Conservation (phyloP, 345 rosid species). For the Brassica incana region DNA sequence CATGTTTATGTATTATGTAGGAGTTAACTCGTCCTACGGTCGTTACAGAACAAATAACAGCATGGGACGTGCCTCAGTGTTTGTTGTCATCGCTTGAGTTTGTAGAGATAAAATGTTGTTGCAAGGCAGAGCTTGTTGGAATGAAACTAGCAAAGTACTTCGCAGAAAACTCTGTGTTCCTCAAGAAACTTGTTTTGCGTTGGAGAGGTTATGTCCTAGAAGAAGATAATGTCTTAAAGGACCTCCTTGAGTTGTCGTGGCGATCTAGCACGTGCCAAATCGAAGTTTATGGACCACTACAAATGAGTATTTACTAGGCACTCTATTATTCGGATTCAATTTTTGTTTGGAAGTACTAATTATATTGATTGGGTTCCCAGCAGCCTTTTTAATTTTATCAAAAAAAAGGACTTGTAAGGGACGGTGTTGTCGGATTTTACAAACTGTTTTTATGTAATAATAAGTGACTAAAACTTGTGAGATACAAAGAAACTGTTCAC, state of each 20-base stretch:
- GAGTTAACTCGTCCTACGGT: neutral
- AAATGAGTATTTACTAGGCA: no score
- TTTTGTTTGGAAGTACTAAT: no score
- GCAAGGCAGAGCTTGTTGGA: neutral
- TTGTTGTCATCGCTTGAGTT: neutral
- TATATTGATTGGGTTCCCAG: no score
- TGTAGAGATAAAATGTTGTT: neutral
- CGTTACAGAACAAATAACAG: neutral
- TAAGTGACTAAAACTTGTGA: neutral
- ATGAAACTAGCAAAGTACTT: neutral
- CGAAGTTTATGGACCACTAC: neutral
- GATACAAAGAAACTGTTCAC: neutral
- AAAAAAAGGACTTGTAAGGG: no score
- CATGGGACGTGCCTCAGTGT: neutral
- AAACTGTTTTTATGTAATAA: neutral
- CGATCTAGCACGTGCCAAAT: neutral
- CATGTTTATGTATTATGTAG: neutral
- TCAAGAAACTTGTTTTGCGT: neutral
- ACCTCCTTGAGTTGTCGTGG: neutral
- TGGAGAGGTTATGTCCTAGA: neutral
- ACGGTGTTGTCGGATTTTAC: neutral
- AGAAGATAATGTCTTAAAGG: neutral
- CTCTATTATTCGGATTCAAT: no score
- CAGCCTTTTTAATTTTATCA: no score
- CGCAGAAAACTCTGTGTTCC: neutral